These are phyloP conservation scores for Cladorrhinum sp. DNA, from an alignment of 2,329 filamentous ascomycete genomes.

Conservation along the genomic window DNA sequence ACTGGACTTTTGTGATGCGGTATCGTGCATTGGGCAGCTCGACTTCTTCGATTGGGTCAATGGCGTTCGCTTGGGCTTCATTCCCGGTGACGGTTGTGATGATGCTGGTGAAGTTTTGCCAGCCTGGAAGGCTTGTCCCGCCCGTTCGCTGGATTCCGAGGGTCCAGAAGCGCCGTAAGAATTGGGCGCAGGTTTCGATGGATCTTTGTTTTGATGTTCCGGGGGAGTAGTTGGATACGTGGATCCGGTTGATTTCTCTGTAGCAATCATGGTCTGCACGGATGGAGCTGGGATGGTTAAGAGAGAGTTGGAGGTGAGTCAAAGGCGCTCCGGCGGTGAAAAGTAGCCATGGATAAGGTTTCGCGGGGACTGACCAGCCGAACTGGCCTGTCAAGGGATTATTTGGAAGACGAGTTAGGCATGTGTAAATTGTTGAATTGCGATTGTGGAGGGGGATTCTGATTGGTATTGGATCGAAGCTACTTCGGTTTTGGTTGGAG, in stretches of 20 bases:
- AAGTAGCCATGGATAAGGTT: not conserved
- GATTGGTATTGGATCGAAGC: not conserved
- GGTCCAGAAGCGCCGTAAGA: not conserved
- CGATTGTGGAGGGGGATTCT: not conserved
- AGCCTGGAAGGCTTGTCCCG: not conserved
- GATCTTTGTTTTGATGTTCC: not conserved
- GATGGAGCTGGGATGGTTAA: not conserved
- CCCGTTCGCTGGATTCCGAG: not conserved
- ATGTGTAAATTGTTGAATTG: not conserved
- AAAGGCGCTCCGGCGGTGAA: not conserved
- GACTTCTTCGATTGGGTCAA: not conserved
- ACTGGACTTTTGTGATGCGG: not conserved
- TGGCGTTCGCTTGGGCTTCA: too few species aligned
- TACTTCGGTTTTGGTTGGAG: too few species aligned
- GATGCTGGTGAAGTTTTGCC: not conserved
- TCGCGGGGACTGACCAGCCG: not conserved
- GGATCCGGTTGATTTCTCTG: not conserved
- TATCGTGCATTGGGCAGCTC: not conserved
- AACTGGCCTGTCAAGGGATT: not conserved
- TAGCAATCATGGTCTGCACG: not conserved
- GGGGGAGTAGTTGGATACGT: not conserved
- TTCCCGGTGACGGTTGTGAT: not conserved
- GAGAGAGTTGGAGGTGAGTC: not conserved
- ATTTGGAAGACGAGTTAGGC: not conserved
- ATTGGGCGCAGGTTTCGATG: not conserved